These are phyloP conservation scores for Asterophora lycoperdoides DNA, from an alignment of 768 basidiomycete species.

Conservation along the genomic window DNA sequence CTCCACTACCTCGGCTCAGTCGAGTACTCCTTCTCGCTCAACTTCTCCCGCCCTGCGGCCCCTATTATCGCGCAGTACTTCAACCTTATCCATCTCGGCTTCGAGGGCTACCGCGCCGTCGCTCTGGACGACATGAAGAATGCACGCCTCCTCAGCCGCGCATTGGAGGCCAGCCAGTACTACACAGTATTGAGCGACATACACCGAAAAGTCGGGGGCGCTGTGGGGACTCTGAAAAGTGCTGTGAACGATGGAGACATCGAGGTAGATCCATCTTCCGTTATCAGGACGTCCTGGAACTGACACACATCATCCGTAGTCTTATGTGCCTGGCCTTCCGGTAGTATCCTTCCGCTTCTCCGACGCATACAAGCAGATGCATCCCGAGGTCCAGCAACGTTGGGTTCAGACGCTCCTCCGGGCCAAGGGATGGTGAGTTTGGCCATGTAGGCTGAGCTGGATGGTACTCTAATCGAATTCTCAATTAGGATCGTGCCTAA, in stretches of 20 bases:
- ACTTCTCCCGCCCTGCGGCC: conserved; percentile 59
- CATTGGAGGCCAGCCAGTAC: conserved; percentile 53
- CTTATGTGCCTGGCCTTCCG: conserved; percentile 56
- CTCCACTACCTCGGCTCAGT: conserved; percentile 53
- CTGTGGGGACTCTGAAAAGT: conserved; percentile 30
- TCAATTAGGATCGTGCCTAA: conserved; percentile 43
- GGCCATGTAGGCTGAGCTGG: conserved; percentile 17
- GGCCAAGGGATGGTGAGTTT: conserved; percentile 50
- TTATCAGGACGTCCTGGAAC: conserved; percentile 11
- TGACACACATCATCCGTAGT: conserved; percentile 24
- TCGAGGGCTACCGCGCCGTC: conserved; percentile 49
- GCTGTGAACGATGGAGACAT: conserved; percentile 48
- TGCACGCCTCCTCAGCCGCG: conserved; percentile 58
- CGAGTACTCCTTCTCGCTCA: conserved; percentile 74
- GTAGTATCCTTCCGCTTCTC: conserved; percentile 65
- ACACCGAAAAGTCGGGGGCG: conserved; percentile 32
- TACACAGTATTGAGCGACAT: conserved; percentile 53
- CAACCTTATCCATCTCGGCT: conserved; percentile 58
- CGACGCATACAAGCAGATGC: conserved; percentile 47
- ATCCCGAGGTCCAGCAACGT: conserved; percentile 56
- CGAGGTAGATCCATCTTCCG: conserved; percentile 39
- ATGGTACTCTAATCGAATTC: not conserved
- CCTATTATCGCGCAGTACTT: conserved; percentile 64
- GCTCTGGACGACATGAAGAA: conserved; percentile 53
- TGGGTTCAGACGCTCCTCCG: conserved; percentile 53